Conservation (phyloP, 768 basidiomycete species). For the Leccinum variicolor region DNA sequence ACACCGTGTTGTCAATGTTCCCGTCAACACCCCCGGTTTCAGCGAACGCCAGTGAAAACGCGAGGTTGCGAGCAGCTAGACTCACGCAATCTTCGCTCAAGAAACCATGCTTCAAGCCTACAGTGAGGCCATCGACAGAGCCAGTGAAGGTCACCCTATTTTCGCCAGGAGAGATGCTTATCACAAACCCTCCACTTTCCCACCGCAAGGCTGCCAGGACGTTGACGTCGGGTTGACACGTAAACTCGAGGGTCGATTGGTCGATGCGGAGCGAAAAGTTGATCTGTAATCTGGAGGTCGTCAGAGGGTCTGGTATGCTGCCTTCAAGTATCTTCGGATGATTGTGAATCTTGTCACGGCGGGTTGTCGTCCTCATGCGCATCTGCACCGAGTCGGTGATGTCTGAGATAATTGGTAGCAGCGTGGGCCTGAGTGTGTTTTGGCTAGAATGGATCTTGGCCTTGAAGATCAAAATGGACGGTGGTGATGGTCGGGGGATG, state of each 20-base stretch:
- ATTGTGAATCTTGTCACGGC: slow-evolving; percentile 15
- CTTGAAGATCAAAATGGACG: slow-evolving; percentile 75
- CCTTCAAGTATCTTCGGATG: slow-evolving; percentile 9
- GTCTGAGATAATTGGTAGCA: slow-evolving; percentile 84
- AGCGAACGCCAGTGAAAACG: slow-evolving; percentile 71
- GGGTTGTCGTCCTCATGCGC: slow-evolving; percentile 57
- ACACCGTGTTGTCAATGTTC: slow-evolving; percentile 51
- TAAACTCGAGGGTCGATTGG: slow-evolving; percentile 79
- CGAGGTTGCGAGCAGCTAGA: slow-evolving; percentile 77
- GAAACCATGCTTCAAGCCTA: slow-evolving; percentile 82
- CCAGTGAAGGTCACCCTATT: slow-evolving; percentile 73
- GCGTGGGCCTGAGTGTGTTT: slow-evolving; percentile 76
- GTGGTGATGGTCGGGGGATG: slow-evolving; percentile 38
- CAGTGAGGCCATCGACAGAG: slow-evolving; percentile 74
- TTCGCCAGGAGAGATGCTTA: slow-evolving; percentile 73
- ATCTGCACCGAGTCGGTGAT: slow-evolving; percentile 66
- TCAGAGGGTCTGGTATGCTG: slow-evolving; percentile 12
- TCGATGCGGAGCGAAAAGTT: slow-evolving; percentile 91
- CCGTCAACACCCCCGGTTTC: slow-evolving; percentile 41
- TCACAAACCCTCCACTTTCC: slow-evolving; percentile 91
- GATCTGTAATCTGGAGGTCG: slow-evolving; percentile 57
- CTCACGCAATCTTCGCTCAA: slow-evolving; percentile 79
- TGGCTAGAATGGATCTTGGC: slow-evolving; percentile 86
- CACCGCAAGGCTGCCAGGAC: slow-evolving; percentile 87
- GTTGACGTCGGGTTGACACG: slow-evolving; percentile 88